A percentile compares a stretch with the other conserved stretches of the same genome.
Evolutionary conservation across 306 rosid genomes (phyloP).

Genomic region (Mimosa bimucronata): DNA sequence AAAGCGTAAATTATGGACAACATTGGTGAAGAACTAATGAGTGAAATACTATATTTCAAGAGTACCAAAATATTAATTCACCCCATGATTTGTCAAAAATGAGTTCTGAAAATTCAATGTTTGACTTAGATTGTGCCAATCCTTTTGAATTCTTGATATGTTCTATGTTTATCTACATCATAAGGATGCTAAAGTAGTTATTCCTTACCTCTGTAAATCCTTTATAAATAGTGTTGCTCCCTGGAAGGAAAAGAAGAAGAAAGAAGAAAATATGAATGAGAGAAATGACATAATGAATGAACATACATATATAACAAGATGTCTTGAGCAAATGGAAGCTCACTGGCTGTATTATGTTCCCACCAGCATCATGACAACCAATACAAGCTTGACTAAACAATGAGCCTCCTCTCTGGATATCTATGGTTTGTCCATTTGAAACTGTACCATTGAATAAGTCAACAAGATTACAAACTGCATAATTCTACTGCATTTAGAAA

Average conservation of each 20-base stretch:
- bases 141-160: background rate
- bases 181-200: constrained; percentile 15
- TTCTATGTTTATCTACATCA: constrained; percentile 12
- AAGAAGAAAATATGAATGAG: constrained; percentile 26
- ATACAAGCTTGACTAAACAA: constrained; percentile 79
- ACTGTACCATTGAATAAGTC: constrained; percentile 43
- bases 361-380: constrained; percentile 89
- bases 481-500: constrained; percentile 11
- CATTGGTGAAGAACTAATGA: background rate
- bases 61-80: background rate
- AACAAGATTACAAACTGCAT: constrained; percentile 7
- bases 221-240: constrained; percentile 70
- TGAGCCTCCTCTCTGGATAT: constrained; percentile 73
- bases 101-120: background rate
- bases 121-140: background rate
- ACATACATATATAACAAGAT: background rate
- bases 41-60: background rate
- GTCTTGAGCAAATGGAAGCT: constrained; percentile 37
- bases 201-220: constrained; percentile 82
- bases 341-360: constrained; percentile 90
- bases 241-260: constrained; percentile 43
- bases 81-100: background rate
- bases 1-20: background rate
- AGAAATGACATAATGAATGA: constrained; percentile 1
- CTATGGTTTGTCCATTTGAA: constrained; percentile 65